Evolutionary conservation across 2,329 filamentous ascomycete genomes (phyloP), one percentile per base, ranked within the genome.

Genomic region (Xylaria sp.): DNA sequence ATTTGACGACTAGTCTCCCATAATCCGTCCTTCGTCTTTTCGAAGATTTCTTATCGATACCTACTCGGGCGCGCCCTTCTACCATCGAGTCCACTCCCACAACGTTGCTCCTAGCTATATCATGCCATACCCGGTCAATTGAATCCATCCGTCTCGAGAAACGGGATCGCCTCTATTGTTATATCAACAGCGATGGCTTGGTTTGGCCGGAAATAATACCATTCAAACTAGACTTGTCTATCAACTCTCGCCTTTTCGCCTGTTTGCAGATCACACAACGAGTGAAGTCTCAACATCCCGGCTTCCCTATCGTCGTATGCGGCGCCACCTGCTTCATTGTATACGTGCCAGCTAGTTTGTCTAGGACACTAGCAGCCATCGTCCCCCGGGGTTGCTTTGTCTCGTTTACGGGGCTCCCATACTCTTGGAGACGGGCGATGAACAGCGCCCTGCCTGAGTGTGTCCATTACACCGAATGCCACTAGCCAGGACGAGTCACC

Each of bases 391-490:
- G 15, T 51, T 49, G 15, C 44, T 38, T 44, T 44, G 33, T 53
- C 49, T 56, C 57, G 45, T 53, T 36, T 58, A 49, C 61, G 60
- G 9, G 44, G 33, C 60, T 22, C 15, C 55, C 17, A 42, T 49
- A 56, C 53, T 39, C 36, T 6, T 49, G 15, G 49, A 53, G 45
- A 62, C 63, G 53, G 65, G 61, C 61, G 25, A 67, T 68, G 62
- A 67, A 38, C 33, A 60, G 55, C 54, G 51, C 61, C 45, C 42
- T 56, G 6, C n/a, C 33, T 44, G 51, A 47, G 60, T 53, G 67
- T 69, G 61, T 69, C 67, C 29, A 67, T 61, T 61, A 67, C 69
- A 65, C 57, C n/a, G 58, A 39, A 39, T 20, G 31, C 27, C 31
- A 44, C 57, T 44, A 62, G 39, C 36, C 56, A 63, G 49, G 59